These are phyloP conservation scores for Nakaseomyces bracarensis DNA, from an alignment of 1,139 yeast genomes.

Conservation along the genomic window DNA sequence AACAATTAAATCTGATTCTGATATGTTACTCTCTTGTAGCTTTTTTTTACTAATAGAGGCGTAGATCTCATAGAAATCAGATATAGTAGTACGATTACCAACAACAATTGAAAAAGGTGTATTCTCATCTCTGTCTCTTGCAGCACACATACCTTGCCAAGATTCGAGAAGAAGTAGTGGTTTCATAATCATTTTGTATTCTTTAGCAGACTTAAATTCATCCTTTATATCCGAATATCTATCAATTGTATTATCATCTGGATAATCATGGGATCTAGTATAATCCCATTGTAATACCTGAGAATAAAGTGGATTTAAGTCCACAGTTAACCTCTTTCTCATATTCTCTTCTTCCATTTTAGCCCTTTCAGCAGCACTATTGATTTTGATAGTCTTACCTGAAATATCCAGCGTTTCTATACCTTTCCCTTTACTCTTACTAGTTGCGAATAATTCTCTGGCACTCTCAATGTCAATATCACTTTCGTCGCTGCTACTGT, in stretches of 20 bases:
- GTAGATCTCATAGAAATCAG: conserved; percentile 81
- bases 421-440: conserved; percentile 25
- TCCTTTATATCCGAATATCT: conserved; percentile 36
- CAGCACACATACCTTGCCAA: conserved; percentile 82
- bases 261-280: conserved; percentile 48
- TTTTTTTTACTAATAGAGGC: conserved; percentile 57
- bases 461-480: conserved; percentile 32
- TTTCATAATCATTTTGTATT: conserved; percentile 60
- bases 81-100: conserved; percentile 77
- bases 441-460: conserved; percentile 31
- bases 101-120: conserved; percentile 59
- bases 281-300: conserved; percentile 74
- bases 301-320: conserved; percentile 64
- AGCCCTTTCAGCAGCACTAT: conserved; percentile 33
- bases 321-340: conserved; percentile 73
- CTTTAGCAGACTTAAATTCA: conserved; percentile 47
- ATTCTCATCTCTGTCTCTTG: conserved; percentile 56
- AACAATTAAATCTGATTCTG: conserved; percentile 75
- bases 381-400: conserved; percentile 24
- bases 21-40: conserved; percentile 45
- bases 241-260: conserved; percentile 39
- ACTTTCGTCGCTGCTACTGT: conserved; percentile 33
- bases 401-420: conserved; percentile 32
- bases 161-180: conserved; percentile 83
- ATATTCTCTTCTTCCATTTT: conserved; percentile 67